Percentiles rank a stretch among this genome's conserved stretches.
phyloP scores from a whole-genome alignment of 2,329 filamentous ascomycete species.

The Phyllosticta paracitricarpa region DNA sequence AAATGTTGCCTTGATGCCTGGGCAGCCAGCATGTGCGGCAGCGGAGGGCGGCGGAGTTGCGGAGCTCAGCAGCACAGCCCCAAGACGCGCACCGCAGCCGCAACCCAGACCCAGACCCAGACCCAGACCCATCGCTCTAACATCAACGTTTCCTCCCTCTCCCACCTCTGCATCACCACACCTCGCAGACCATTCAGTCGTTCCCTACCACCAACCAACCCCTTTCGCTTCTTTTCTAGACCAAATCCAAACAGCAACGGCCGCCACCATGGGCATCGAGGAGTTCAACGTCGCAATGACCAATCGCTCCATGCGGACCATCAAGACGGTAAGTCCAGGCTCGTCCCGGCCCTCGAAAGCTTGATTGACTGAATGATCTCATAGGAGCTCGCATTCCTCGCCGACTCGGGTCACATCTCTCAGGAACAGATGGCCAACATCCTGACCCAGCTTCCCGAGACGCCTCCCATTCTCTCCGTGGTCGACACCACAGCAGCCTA shows the following conservation, averaged over 20 bases:
- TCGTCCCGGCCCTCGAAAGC: neutral
- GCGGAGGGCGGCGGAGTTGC: neutral
- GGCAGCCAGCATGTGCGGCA: too few species aligned
- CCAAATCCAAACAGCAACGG: neutral
- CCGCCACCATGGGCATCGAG: conserved; percentile 18
- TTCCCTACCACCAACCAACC: neutral
- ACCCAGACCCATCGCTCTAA: neutral
- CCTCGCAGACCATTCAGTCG: neutral
- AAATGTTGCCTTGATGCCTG: neutral
- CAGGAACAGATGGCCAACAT: conserved; percentile 67
- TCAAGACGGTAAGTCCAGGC: conserved; percentile 60
- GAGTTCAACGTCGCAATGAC: conserved; percentile 49
- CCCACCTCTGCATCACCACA: neutral
- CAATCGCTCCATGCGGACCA: conserved; percentile 76
- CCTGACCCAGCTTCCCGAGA: conserved; percentile 65
- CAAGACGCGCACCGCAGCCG: neutral
- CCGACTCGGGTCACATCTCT: conserved; percentile 70
- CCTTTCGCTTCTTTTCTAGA: neutral
- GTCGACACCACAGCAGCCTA: neutral
- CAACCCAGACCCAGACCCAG: neutral
- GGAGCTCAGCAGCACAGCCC: neutral
- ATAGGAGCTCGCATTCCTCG: conserved; percentile 83
- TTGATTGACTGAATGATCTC: conserved; percentile 12
- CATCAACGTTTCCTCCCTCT: neutral
- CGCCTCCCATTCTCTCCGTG: conserved; percentile 38